Base-by-base conservation (phyloP, 2,329 filamentous ascomycete species). In the Nigrospora sphaerica region DNA sequence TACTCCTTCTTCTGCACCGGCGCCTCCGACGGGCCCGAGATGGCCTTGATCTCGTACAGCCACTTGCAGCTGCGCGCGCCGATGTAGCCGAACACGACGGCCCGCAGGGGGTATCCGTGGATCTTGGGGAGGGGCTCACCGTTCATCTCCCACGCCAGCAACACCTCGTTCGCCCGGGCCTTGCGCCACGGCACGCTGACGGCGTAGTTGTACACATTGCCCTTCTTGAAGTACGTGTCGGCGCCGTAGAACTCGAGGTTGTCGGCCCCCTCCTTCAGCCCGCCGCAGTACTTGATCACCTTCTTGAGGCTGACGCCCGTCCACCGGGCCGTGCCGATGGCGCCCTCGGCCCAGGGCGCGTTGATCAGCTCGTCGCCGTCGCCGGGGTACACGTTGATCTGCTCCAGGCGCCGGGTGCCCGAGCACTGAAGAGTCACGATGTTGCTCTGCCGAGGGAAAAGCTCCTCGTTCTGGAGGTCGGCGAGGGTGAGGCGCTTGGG, bases 91-190 rank as follows among this genome's bases (percentile, higher is more conserved):
- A 82, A 70, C 0, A 85, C 81, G 0, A 86, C 72, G 0, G 74
- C 69, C 6, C 83, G 72, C 0, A 87, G 64, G 0, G 83, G 83
- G 19, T 71, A 81, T 0, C 83, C 83, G 49, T 87, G 84, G 48
- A 86, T 85, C 12, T 69, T 72, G 0, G 83, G 83, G 0, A 87
- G 66, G 0, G 72, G 71, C 49, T 83, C 67, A 6, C 77, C 82
- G 52, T 87, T 87, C 83, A 87, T 87, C 55, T 85, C 79, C 81
- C 81, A 87, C 0, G 78, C 79, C 0, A 87, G 69, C 42, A 87
- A 67, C 0, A 87, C 83, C 55, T 87, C 80, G 51, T 84, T 76
- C 10, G 71, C 65, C 52, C 81, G 83, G 40, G 86, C 82, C 61
- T 88, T 88, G 7, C 75, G 73, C 68, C 74, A 83, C 0, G 85